Percentiles rank a stretch among this genome's conserved stretches.
Conservation (phyloP, 805 yeast species). For the Clavispora santaluciae region DNA sequence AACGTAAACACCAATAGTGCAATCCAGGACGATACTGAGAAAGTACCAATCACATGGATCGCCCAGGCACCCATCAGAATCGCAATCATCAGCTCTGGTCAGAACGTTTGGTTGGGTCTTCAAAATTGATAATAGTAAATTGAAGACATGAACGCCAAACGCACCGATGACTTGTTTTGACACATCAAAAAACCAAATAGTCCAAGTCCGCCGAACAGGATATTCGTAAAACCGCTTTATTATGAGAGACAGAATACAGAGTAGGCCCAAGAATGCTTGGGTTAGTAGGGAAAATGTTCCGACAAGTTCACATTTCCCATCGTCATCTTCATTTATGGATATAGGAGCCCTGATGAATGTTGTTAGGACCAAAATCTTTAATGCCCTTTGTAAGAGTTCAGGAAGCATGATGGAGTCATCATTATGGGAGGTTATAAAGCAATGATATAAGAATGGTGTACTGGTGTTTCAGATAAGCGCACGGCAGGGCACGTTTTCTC, state of each 20-base stretch:
- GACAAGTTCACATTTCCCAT: slow-evolving; percentile 43
- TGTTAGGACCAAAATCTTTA: neutral
- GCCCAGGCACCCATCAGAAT: slow-evolving; percentile 12
- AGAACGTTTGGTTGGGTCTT: slow-evolving; percentile 25
- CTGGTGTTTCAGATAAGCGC: neutral
- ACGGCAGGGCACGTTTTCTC: neutral
- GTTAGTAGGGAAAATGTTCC: slow-evolving; percentile 85
- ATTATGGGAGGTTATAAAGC: neutral
- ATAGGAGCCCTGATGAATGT: neutral
- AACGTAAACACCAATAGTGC: slow-evolving; percentile 89
- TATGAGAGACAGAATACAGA: slow-evolving; percentile 70
- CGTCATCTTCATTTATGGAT: slow-evolving; percentile 11
- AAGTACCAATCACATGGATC: slow-evolving; percentile 96
- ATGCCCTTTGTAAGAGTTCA: neutral
- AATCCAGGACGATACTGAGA: slow-evolving; percentile 79
- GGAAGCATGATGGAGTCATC: neutral
- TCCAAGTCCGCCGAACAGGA: slow-evolving; percentile 79
- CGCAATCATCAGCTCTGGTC: slow-evolving; percentile 9
- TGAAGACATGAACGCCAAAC: slow-evolving; percentile 73
- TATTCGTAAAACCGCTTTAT: slow-evolving; percentile 73
- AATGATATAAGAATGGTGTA: neutral
- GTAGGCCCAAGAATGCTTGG: slow-evolving; percentile 69
- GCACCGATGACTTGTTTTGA: slow-evolving; percentile 89
- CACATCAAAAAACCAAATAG: slow-evolving; percentile 86
- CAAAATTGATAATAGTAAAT: slow-evolving; percentile 64